These are phyloP conservation scores for Pistacia vera DNA, from an alignment of 345 rosid genomes.

Conservation along the genomic window DNA sequence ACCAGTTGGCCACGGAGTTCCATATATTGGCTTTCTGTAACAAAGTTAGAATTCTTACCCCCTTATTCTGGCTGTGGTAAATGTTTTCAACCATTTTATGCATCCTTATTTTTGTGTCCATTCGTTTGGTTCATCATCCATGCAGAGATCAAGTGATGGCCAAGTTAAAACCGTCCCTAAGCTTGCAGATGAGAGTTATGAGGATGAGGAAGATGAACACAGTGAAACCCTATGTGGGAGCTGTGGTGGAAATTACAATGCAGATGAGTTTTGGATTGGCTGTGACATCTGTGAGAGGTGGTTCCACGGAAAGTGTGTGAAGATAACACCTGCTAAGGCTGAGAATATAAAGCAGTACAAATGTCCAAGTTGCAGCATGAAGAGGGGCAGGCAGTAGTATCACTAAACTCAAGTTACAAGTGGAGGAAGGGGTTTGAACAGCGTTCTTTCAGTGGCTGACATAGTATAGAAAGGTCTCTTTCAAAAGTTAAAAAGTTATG, in stretches of 20 bases:
- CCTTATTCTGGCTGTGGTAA: background rate
- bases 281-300: conserved; percentile 84
- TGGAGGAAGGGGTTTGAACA: conserved; percentile 3
- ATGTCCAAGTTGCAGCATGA: conserved; percentile 84
- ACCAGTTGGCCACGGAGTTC: background rate
- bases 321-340: conserved; percentile 87
- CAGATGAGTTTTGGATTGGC: conserved; percentile 84
- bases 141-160: conserved; percentile 73
- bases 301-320: conserved; percentile 86
- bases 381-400: conserved; percentile 59
- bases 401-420: background rate
- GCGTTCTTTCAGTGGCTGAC: conserved; percentile 19
- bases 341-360: conserved; percentile 83
- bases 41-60: background rate
- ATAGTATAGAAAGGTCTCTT: conserved; percentile 22
- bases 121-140: conserved; percentile 2
- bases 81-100: background rate
- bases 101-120: background rate
- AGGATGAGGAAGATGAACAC: conserved; percentile 77
- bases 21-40: background rate
- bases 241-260: conserved; percentile 76
- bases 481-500: conserved; percentile 12
- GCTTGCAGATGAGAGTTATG: conserved; percentile 50
- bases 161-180: conserved; percentile 55
- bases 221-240: conserved; percentile 73